Conservation (phyloP, 2,329 filamentous ascomycete species). For the Chaetomium strumarium region DNA sequence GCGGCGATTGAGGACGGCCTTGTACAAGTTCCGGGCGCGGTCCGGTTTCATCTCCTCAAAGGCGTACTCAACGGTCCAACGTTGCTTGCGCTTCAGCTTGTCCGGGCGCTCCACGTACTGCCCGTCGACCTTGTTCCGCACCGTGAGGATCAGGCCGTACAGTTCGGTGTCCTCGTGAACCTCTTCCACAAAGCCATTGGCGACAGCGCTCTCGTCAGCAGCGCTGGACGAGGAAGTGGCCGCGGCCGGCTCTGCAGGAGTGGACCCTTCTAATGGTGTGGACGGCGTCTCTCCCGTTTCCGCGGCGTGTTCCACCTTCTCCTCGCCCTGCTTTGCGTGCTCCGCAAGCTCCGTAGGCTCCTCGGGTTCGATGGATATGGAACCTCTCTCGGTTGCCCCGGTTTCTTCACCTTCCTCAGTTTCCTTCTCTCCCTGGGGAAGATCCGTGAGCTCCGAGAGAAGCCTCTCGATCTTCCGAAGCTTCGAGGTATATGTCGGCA, state of each 20-base stretch:
- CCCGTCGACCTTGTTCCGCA: slow-evolving; percentile 68
- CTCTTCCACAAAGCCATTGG: background rate
- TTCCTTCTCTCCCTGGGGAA: slow-evolving; percentile 22
- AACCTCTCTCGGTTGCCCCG: slow-evolving; percentile 2
- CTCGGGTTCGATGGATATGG: background rate
- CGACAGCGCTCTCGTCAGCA: background rate
- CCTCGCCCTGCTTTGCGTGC: background rate
- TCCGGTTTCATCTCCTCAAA: slow-evolving; percentile 53
- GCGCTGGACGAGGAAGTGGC: background rate
- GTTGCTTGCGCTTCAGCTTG: slow-evolving; percentile 35
- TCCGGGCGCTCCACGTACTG: slow-evolving; percentile 55
- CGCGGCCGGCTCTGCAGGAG: background rate
- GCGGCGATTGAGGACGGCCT: slow-evolving; percentile 18
- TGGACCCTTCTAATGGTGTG: background rate
- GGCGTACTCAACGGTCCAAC: slow-evolving; percentile 75
- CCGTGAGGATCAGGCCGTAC: slow-evolving; percentile 64
- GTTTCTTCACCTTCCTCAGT: background rate
- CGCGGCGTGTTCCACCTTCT: background rate
- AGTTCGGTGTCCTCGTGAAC: slow-evolving; percentile 34
- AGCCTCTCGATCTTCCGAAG: slow-evolving; percentile 47
- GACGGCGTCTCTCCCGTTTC: too few species aligned
- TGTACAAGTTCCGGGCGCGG: slow-evolving; percentile 49
- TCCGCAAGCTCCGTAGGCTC: background rate
- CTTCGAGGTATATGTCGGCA: slow-evolving; percentile 31
- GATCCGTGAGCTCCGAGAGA: slow-evolving; percentile 42